Percentiles rank a stretch among this genome's conserved stretches.
phyloP scores from a whole-genome alignment of 2,329 filamentous ascomycete species.

The Fonsecaea pugnacius region DNA sequence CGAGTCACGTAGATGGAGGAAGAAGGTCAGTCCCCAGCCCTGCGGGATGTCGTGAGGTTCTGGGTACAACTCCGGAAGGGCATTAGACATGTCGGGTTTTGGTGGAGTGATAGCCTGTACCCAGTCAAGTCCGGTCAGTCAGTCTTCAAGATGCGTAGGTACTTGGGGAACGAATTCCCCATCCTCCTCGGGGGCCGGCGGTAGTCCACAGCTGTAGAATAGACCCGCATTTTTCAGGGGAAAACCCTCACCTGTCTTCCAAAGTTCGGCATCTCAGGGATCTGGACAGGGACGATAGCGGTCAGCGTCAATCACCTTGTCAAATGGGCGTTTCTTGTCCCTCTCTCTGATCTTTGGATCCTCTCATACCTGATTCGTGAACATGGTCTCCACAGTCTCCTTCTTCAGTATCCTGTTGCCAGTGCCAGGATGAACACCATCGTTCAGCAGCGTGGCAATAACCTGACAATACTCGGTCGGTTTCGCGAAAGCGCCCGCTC shows the following conservation, averaged over 20 bases:
- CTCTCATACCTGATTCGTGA: slow-evolving; percentile 58
- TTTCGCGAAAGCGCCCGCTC: slow-evolving; percentile 65
- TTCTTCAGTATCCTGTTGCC: slow-evolving; percentile 59
- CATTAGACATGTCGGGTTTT: slow-evolving; percentile 57
- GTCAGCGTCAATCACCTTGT: slow-evolving; percentile 44
- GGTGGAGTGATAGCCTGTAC: slow-evolving; percentile 46
- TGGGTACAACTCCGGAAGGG: slow-evolving; percentile 59
- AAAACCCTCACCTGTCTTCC: slow-evolving; percentile 45
- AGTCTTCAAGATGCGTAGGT: neutral
- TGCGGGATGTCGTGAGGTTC: slow-evolving; percentile 57
- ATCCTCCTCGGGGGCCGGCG: too few relatives aligned
- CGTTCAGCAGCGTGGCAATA: slow-evolving; percentile 65
- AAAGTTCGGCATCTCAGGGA: slow-evolving; percentile 61
- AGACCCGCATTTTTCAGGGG: neutral
- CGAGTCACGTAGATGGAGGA: slow-evolving; percentile 51
- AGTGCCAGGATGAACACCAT: slow-evolving; percentile 64
- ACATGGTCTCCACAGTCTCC: slow-evolving; percentile 67
- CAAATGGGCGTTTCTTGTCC: neutral
- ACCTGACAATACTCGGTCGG: slow-evolving; percentile 65
- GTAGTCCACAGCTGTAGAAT: neutral
- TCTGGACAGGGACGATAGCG: slow-evolving; percentile 65
- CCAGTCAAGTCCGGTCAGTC: neutral
- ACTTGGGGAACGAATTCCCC: too few relatives aligned
- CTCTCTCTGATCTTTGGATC: too few relatives aligned
- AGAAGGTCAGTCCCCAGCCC: slow-evolving; percentile 68